These are phyloP conservation scores for Penicillium manginii DNA, from an alignment of 495 filamentous ascomycete species.

Conservation along the genomic window DNA sequence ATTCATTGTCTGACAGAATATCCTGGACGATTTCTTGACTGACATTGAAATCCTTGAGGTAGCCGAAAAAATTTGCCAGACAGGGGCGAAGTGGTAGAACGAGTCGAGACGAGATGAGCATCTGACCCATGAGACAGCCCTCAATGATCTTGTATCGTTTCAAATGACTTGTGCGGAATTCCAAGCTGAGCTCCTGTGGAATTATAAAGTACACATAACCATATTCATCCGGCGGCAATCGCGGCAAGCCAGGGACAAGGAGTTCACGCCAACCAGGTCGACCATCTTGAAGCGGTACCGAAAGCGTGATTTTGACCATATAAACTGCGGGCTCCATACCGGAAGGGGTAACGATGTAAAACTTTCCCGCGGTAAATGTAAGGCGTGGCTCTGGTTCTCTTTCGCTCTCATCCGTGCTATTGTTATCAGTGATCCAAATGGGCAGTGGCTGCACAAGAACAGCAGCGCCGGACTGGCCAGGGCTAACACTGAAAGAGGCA, in stretches of 20 bases:
- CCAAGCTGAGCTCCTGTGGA: constrained; percentile 33
- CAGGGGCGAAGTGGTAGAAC: constrained; percentile 36
- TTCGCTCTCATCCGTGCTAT: not conserved
- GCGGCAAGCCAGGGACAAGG: constrained; percentile 37
- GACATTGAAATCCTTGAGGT: constrained; percentile 38
- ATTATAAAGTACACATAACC: constrained; percentile 39
- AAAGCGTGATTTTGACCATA: constrained; percentile 25
- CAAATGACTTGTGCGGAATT: constrained; percentile 38
- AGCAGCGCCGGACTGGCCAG: not conserved
- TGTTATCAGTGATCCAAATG: not conserved
- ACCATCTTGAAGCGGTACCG: constrained; percentile 21
- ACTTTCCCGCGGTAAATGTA: constrained; percentile 20
- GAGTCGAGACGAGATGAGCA: constrained; percentile 28
- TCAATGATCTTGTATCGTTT: constrained; percentile 32
- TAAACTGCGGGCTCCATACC: constrained; percentile 22
- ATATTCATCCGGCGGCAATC: constrained; percentile 21
- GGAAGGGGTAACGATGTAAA: constrained; percentile 25
- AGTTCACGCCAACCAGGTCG: constrained; percentile 36
- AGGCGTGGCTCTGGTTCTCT: constrained; percentile 29
- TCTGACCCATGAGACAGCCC: constrained; percentile 40
- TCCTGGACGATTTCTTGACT: constrained; percentile 18
- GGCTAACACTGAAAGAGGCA: not conserved
- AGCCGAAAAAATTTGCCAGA: constrained; percentile 31
- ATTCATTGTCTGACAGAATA: not conserved
- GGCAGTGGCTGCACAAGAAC: constrained; percentile 1